Conservation (phyloP, 2,329 filamentous ascomycete species). For the Cladophialophora bantiana region DNA sequence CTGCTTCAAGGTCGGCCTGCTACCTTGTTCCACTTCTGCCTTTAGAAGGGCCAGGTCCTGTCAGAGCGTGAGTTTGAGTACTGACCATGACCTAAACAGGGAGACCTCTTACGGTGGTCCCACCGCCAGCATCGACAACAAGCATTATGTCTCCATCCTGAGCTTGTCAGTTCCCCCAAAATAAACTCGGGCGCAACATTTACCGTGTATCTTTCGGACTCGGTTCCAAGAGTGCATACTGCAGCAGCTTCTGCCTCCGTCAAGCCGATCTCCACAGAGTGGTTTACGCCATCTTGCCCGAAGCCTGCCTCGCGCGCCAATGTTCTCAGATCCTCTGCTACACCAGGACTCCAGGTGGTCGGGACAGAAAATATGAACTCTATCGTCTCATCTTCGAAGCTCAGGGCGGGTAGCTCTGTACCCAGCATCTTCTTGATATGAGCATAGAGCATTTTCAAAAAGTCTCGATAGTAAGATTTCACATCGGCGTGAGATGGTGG, state of each 20-base stretch:
- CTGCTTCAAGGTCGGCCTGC: constrained; percentile 14
- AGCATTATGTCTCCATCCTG: constrained; percentile 53
- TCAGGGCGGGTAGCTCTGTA: constrained; percentile 38
- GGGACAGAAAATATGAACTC: constrained; percentile 54
- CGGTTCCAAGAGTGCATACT: constrained; percentile 51
- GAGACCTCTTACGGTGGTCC: constrained; percentile 47
- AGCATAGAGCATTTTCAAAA: constrained; percentile 46
- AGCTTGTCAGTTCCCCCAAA: constrained; percentile 42
- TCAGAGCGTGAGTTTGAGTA: neutral
- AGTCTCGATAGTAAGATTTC: constrained; percentile 46
- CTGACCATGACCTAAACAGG: neutral
- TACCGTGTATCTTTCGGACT: constrained; percentile 14
- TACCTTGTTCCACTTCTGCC: constrained; percentile 4
- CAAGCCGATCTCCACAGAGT: constrained; percentile 54
- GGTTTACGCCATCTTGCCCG: constrained; percentile 41
- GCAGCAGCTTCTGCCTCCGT: constrained; percentile 64
- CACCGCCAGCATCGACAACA: constrained; percentile 60
- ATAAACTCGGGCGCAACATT: neutral
- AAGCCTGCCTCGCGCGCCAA: constrained; percentile 45
- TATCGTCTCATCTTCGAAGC: constrained; percentile 43
- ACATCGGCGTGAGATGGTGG: constrained; percentile 38
- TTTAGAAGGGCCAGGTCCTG: constrained; percentile 16
- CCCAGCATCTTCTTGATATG: constrained; percentile 44
- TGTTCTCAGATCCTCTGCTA: constrained; percentile 46
- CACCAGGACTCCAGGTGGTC: constrained; percentile 51